phyloP scores from a whole-genome alignment of 2,329 filamentous ascomycete species.

The Hymenoscyphus fructigenus region DNA sequence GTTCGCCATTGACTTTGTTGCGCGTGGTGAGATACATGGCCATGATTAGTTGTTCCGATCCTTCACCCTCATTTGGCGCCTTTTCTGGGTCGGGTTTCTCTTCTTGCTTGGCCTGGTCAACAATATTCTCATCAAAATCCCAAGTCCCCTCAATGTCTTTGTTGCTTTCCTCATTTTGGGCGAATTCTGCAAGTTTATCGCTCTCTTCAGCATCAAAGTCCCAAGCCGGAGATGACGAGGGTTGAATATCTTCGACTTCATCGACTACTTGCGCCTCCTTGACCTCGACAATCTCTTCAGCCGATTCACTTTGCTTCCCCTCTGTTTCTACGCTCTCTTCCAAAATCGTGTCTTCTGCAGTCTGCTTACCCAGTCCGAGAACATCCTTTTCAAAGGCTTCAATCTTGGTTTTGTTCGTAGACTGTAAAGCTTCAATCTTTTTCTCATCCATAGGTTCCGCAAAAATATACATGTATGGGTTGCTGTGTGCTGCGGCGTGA shows the following conservation, averaged over 20 bases:
- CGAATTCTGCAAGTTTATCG: not conserved
- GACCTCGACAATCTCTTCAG: conserved; percentile 16
- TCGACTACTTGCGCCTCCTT: not conserved
- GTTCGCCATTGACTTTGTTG: conserved; percentile 68
- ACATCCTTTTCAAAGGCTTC: conserved; percentile 67
- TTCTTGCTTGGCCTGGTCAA: not conserved
- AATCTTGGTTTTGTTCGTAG: conserved; percentile 60
- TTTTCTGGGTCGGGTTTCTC: conserved; percentile 2
- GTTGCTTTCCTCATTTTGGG: not conserved
- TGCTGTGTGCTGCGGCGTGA: conserved; percentile 43
- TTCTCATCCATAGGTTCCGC: conserved; percentile 77
- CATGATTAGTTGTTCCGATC: conserved; percentile 10
- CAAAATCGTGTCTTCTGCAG: conserved; percentile 30
- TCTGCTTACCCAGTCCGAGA: conserved; percentile 47
- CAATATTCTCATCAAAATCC: conserved; percentile 13
- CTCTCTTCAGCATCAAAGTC: not conserved
- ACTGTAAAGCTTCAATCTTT: conserved; percentile 73
- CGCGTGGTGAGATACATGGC: conserved; percentile 67
- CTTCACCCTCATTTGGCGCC: conserved; percentile 17
- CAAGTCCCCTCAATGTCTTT: not conserved
- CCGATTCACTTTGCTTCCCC: conserved; percentile 16
- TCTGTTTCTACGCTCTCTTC: conserved; percentile 33
- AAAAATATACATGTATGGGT: conserved; percentile 81
- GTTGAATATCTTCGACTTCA: conserved; percentile 13
- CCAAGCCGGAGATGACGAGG: not conserved